Evolutionary conservation across 352 stramenopile genomes (phyloP).

Genomic region (Phytophthora boehmeriae): DNA sequence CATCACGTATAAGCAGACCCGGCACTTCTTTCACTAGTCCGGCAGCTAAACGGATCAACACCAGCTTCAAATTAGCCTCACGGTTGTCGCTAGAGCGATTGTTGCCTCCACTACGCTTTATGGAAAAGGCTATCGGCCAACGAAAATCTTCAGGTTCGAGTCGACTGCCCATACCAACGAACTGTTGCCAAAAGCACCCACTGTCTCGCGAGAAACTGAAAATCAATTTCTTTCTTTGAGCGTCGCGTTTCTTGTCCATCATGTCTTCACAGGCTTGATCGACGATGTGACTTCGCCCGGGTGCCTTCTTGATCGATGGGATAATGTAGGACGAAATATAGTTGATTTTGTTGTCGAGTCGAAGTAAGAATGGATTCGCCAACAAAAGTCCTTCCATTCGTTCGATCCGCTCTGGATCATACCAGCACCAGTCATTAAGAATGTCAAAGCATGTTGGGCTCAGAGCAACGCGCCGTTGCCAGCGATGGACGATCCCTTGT

Average conservation of each 20-base stretch:
- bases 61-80: conserved; percentile 40
- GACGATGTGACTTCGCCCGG: conserved; percentile 5
- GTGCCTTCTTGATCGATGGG: conserved; percentile 28
- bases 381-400: conserved; percentile 58
- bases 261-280: background rate
- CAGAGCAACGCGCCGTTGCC: conserved; percentile 45
- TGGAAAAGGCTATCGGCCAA: conserved; percentile 48
- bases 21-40: conserved; percentile 38
- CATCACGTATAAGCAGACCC: conserved; percentile 37
- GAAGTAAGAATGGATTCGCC: conserved; percentile 55
- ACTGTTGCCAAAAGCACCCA: conserved; percentile 56
- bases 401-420: conserved; percentile 49
- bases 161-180: conserved; percentile 40
- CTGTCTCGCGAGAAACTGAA: conserved; percentile 40
- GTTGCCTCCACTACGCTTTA: conserved; percentile 10
- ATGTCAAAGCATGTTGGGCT: conserved; percentile 61
- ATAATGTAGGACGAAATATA: conserved; percentile 53
- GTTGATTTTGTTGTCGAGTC: conserved; percentile 71
- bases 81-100: conserved; percentile 15
- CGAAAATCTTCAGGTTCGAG: conserved; percentile 56
- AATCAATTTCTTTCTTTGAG: conserved; percentile 31
- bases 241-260: background rate
- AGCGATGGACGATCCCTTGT: conserved; percentile 50
- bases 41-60: conserved; percentile 42
- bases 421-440: conserved; percentile 74